Evolutionary conservation across 371 early-diverging fungal genomes (phyloP), one percentile per base, ranked within the genome.

Genomic region (Mortierella sp.): DNA sequence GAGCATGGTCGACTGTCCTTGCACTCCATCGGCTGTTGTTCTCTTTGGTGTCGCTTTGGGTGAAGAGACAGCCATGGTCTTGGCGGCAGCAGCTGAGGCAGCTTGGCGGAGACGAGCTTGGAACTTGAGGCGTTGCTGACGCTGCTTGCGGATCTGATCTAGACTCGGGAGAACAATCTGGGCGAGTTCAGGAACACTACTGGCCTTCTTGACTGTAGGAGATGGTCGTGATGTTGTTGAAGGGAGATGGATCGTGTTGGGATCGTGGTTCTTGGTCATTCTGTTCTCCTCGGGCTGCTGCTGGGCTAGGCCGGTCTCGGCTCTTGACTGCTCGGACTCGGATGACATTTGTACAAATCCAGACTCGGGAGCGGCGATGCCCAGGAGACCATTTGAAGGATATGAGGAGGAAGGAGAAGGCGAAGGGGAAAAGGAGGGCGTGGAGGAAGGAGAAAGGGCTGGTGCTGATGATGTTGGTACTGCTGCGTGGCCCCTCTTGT

Each of bases 31-130:
- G 6, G 49, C 43, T 74, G 35, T 58, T 74, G 56, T n/a, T 70
- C 24, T 11, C 29, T 58, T 11, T 54, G 74, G 3, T 49, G 72
- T 29, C 73, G 35, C 51, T 35, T 29, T 46, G 18, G 21, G 18
- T 4, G 32, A 46, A 21, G n/a, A 18, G 35, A 78, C 29, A 12
- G 79, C 8, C 38, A 16, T 71, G 44, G 74, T 27, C 63, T 75
- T 82, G 43, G 74, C n/a, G 2, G 72, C 38, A 10, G 56, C 32
- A 4, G 65, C 68, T 0, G 83, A 48, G 2, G 72, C 75, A 8
- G 78, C 41, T 65, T 83, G 84, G n/a, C 84, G 80, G 55, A 83
- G 77, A 48, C 84, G 80, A 41, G 72, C 75, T 49, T 83, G 84
- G 51, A 58, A 63, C 63, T 83, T 83, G 75, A 83, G 80, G 43